Conservation (phyloP, 2,329 filamentous ascomycete species). For the Sordariomycetes sp. region DNA sequence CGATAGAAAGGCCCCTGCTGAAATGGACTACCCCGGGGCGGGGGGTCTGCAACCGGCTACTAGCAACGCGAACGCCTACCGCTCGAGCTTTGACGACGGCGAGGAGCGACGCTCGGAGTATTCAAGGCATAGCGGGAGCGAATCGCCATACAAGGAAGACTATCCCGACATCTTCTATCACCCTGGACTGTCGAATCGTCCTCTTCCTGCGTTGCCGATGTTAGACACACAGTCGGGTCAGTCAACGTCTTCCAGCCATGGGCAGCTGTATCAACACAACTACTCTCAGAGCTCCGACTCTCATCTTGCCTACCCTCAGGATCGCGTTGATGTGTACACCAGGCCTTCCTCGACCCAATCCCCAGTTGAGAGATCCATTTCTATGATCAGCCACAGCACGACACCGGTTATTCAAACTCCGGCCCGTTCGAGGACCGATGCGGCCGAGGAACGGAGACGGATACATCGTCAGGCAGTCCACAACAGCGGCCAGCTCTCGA, state of each 20-base stretch:
- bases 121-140: slow-evolving; percentile 43
- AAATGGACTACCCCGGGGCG: slow-evolving; percentile 81
- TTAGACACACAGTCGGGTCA: slow-evolving; percentile 24
- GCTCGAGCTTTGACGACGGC: slow-evolving; percentile 84
- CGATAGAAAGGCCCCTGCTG: slow-evolving; percentile 28
- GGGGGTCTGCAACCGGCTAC: slow-evolving; percentile 61
- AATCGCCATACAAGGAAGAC: slow-evolving; percentile 54
- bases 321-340: neutral
- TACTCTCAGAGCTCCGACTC: slow-evolving; percentile 36
- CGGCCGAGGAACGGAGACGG: slow-evolving; percentile 55
- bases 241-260: slow-evolving; percentile 16
- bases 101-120: slow-evolving; percentile 58
- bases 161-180: slow-evolving; percentile 92
- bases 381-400: slow-evolving; percentile 68
- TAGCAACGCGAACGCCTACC: slow-evolving; percentile 33
- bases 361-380: slow-evolving; percentile 55
- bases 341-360: neutral
- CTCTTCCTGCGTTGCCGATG: slow-evolving; percentile 46
- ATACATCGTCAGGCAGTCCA: slow-evolving; percentile 35
- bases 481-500: slow-evolving; percentile 26
- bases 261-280: slow-evolving; percentile 28
- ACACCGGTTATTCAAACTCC: slow-evolving; percentile 69
- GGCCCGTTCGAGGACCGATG: slow-evolving; percentile 89
- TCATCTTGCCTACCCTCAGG: slow-evolving; percentile 14
- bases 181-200: slow-evolving; percentile 59